phyloP scores from a whole-genome alignment of 352 stramenopile species.

The Phytophthora europaea region DNA sequence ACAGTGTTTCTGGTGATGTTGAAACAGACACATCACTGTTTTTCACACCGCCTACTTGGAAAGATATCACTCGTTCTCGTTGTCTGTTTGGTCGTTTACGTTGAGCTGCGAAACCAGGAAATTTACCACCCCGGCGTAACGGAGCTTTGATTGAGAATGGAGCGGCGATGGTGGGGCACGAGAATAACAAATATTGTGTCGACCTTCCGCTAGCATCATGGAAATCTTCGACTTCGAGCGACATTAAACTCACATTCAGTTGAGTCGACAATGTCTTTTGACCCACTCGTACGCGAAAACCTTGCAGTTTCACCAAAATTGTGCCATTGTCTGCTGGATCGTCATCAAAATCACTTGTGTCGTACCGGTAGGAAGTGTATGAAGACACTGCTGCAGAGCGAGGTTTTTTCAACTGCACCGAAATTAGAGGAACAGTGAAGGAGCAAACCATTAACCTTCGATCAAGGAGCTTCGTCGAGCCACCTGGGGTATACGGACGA shows the following conservation, averaged over 20 bases:
- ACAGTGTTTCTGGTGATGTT: constrained; percentile 54
- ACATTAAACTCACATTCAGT: constrained; percentile 72
- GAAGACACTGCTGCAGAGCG: constrained; percentile 48
- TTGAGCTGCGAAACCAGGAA: constrained; percentile 35
- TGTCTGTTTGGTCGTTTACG: constrained; percentile 50
- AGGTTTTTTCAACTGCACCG: constrained; percentile 85
- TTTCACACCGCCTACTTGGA: constrained; percentile 44
- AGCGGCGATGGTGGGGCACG: constrained; percentile 71
- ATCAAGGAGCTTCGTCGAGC: constrained; percentile 69
- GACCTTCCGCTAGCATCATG: constrained; percentile 67
- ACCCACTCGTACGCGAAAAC: constrained; percentile 79
- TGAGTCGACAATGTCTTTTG: constrained; percentile 88
- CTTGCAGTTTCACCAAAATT: constrained; percentile 82
- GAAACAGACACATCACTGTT: constrained; percentile 16
- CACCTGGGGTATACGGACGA: constrained; percentile 30
- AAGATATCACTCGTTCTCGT: constrained; percentile 75
- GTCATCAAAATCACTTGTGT: constrained; percentile 69
- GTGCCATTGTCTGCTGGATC: constrained; percentile 71
- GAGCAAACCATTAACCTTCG: constrained; percentile 80
- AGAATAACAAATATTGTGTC: constrained; percentile 84
- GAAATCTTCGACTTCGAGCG: constrained; percentile 84
- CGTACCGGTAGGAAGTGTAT: constrained; percentile 69
- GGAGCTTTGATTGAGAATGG: constrained; percentile 73
- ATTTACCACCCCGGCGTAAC: constrained; percentile 50
- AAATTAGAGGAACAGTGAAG: constrained; percentile 85